Percentiles rank a stretch among this genome's conserved stretches.
Conservation (phyloP, 192 early-diverging fungal species). For the Oehlia diaphana region DNA sequence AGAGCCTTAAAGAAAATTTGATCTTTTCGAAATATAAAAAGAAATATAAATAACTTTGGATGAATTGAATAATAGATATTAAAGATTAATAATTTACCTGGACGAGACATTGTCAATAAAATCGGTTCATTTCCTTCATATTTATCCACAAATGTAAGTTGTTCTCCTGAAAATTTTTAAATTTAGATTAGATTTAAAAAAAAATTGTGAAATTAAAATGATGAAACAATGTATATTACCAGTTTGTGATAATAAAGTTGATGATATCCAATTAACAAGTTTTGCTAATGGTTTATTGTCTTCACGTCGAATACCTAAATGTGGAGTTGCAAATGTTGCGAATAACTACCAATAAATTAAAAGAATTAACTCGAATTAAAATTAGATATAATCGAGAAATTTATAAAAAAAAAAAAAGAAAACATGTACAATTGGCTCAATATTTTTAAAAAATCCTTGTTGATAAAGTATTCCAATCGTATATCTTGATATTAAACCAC, state of each 20-base stretch:
- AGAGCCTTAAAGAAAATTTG: slow-evolving; percentile 44
- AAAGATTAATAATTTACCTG: slow-evolving; percentile 33
- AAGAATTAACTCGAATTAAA: not conserved
- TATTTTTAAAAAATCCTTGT: slow-evolving; percentile 47
- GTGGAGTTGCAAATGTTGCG: slow-evolving; percentile 60
- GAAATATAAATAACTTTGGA: slow-evolving; percentile 19
- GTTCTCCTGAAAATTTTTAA: slow-evolving; percentile 30
- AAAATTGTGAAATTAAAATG: not conserved
- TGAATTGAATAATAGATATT: not conserved
- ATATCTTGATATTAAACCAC: slow-evolving; percentile 57
- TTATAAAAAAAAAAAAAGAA: not conserved
- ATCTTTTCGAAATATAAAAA: slow-evolving; percentile 44
- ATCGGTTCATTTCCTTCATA: slow-evolving; percentile 32
- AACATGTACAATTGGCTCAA: slow-evolving; percentile 44
- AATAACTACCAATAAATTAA: slow-evolving; percentile 39
- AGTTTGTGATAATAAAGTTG: slow-evolving; percentile 46
- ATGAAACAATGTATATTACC: slow-evolving; percentile 33
- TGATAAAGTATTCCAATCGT: slow-evolving; percentile 48
- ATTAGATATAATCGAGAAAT: not conserved
- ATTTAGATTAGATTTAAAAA: not conserved
- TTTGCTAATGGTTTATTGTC: slow-evolving; percentile 24
- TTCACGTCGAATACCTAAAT: slow-evolving; percentile 49
- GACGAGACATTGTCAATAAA: slow-evolving; percentile 35
- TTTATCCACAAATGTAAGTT: slow-evolving; percentile 37
- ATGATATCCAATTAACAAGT: slow-evolving; percentile 43